A percentile compares a stretch with the other conserved stretches of the same genome.
Conservation (phyloP, 2,329 filamentous ascomycete genomes). For the Pseudogymnoascus sp. region DNA sequence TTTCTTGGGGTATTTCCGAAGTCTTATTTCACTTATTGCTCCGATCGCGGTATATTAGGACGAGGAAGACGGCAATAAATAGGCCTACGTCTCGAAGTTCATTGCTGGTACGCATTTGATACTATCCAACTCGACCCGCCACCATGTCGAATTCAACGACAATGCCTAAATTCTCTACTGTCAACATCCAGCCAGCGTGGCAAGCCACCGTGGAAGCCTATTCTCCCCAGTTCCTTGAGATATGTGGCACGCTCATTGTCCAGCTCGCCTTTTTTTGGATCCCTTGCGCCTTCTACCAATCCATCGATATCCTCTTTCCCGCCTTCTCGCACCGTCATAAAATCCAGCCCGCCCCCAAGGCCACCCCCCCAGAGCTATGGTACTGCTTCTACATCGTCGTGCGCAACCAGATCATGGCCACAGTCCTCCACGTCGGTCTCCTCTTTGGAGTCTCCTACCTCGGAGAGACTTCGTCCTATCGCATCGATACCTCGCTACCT, state of each 20-base stretch:
- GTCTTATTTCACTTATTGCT: neutral
- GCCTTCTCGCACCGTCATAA: slow-evolving; percentile 43
- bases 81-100: neutral
- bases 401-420: slow-evolving; percentile 39
- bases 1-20: neutral
- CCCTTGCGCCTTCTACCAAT: slow-evolving; percentile 34
- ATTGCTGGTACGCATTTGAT: neutral
- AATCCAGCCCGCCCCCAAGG: slow-evolving; percentile 42
- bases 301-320: slow-evolving; percentile 37
- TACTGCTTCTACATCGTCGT: slow-evolving; percentile 37
- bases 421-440: slow-evolving; percentile 25
- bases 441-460: neutral
- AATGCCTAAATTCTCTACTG: neutral
- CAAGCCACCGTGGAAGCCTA: slow-evolving; percentile 15
- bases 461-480: slow-evolving; percentile 3
- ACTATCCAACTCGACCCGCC: neutral
- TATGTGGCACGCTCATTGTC: slow-evolving; percentile 32
- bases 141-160: slow-evolving; percentile 8
- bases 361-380: slow-evolving; percentile 35
- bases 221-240: slow-evolving; percentile 30
- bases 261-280: slow-evolving; percentile 40
- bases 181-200: slow-evolving; percentile 4
- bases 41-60: neutral
- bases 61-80: neutral
- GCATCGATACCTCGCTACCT: slow-evolving; percentile 31